phyloP scores from a whole-genome alignment of 331 rosid genomes.

The Malus hybrid region DNA sequence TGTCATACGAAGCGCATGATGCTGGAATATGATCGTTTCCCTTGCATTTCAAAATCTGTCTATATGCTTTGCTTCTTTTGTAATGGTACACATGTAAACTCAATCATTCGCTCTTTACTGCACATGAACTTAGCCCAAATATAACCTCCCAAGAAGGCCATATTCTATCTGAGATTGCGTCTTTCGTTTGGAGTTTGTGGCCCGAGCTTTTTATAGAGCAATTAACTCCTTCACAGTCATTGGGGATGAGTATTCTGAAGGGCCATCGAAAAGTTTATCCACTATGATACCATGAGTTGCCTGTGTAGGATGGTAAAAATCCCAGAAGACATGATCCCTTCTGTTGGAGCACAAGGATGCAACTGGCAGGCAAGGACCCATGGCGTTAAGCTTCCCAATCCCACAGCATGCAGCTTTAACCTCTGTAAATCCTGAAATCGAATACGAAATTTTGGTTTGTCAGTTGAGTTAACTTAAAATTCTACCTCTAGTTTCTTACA shows the following conservation, averaged over 20 bases:
- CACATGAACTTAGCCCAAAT: background rate
- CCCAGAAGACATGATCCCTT: too few species aligned
- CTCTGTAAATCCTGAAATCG: conserved; percentile 60
- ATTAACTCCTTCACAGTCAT: conserved; percentile 50
- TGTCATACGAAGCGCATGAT: background rate
- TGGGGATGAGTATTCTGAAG: conserved; percentile 36
- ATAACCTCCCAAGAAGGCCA: background rate
- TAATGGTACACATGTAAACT: background rate
- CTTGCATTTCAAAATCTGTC: background rate
- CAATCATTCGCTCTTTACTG: background rate
- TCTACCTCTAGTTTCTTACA: too few species aligned
- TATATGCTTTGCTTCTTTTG: background rate
- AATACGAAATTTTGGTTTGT: background rate
- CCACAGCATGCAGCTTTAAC: background rate
- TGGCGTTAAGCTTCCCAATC: too few species aligned
- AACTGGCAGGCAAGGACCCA: too few species aligned
- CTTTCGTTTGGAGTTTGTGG: background rate
- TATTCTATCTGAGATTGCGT: too few species aligned
- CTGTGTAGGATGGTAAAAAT: too few species aligned
- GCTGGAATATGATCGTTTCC: background rate
- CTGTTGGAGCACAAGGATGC: too few species aligned
- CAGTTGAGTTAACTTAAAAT: background rate
- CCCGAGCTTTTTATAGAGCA: too few species aligned
- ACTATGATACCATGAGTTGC: too few species aligned
- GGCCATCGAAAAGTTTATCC: too few species aligned